Conservation (phyloP, 1,284 basidiomycete genomes). For the Pseudozyma sp. region DNA sequence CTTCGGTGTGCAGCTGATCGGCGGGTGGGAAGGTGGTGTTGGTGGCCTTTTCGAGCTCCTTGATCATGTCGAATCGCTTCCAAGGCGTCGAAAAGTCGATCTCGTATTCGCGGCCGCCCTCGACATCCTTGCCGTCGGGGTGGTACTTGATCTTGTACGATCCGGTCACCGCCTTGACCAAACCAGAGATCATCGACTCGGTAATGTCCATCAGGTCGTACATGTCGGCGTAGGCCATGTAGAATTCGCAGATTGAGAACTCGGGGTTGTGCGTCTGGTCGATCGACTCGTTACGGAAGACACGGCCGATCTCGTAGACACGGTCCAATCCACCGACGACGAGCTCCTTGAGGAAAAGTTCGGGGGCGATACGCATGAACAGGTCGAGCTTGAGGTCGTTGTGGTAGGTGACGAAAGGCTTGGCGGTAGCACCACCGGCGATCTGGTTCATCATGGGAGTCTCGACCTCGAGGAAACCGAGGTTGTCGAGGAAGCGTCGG, state of each 20-base stretch:
- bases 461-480: constrained; percentile 98
- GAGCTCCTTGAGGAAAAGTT: constrained; percentile 97
- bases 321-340: constrained; percentile 96
- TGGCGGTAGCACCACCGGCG: constrained; percentile 96
- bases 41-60: constrained; percentile 93
- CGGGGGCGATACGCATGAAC: constrained; percentile 97
- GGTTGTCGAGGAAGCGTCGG: constrained; percentile 87
- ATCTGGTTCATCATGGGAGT: constrained; percentile 98
- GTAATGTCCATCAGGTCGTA: constrained; percentile 99
- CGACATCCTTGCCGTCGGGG: constrained; percentile 86
- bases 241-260: constrained; percentile 96
- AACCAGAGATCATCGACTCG: constrained; percentile 87
- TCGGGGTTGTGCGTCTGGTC: constrained; percentile 79
- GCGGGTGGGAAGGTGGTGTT: constrained; percentile 92
- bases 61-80: constrained; percentile 98
- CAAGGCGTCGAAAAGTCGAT: constrained; percentile 95
- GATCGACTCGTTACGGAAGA: constrained; percentile 98
- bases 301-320: constrained; percentile 97
- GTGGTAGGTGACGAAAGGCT: constrained; percentile 98
- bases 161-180: constrained; percentile 88
- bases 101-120: constrained; percentile 75
- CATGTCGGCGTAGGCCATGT: constrained; percentile 99
- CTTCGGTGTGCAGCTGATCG: constrained; percentile 86
- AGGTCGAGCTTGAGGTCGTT: constrained; percentile 97
- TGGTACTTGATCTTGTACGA: constrained; percentile 90